These are phyloP conservation scores for Xylaria sp. DNA, from an alignment of 2,329 filamentous ascomycete genomes.

Conservation along the genomic window DNA sequence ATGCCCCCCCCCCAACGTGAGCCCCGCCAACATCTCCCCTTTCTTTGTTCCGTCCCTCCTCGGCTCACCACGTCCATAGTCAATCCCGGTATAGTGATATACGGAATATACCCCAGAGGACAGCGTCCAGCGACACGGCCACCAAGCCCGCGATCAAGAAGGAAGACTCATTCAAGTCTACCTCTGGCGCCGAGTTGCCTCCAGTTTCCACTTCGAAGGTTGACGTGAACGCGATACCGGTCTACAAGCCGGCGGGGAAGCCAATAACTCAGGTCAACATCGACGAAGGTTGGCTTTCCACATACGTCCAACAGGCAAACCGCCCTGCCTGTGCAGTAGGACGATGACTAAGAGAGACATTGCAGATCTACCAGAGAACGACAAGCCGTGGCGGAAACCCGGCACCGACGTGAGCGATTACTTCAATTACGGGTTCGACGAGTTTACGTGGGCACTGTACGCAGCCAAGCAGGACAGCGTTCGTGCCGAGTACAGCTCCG, in stretches of 20 bases:
- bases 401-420: conserved; percentile 95
- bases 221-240: conserved; percentile 80
- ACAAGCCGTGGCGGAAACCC: conserved; percentile 93
- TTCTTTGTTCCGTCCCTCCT: not conserved
- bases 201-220: conserved; percentile 79
- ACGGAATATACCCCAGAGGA: conserved; percentile 64
- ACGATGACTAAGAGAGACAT: conserved; percentile 13
- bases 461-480: conserved; percentile 84
- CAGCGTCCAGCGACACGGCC: conserved; percentile 54
- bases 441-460: conserved; percentile 97
- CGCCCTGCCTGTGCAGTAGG: not conserved
- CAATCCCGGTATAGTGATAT: conserved; percentile 67
- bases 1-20: conserved; percentile 61
- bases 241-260: conserved; percentile 78
- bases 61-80: conserved; percentile 40
- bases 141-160: conserved; percentile 52
- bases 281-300: conserved; percentile 58
- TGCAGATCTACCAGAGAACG: conserved; percentile 71
- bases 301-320: not conserved
- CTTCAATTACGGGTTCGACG: conserved; percentile 99
- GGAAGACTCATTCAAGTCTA: conserved; percentile 43
- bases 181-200: conserved; percentile 41
- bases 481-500: conserved; percentile 73
- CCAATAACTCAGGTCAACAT: conserved; percentile 77
- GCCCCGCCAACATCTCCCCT: conserved; percentile 25